Evolutionary conservation across 495 filamentous ascomycete species (phyloP).

Genomic region (Aspergillus avenaceus): DNA sequence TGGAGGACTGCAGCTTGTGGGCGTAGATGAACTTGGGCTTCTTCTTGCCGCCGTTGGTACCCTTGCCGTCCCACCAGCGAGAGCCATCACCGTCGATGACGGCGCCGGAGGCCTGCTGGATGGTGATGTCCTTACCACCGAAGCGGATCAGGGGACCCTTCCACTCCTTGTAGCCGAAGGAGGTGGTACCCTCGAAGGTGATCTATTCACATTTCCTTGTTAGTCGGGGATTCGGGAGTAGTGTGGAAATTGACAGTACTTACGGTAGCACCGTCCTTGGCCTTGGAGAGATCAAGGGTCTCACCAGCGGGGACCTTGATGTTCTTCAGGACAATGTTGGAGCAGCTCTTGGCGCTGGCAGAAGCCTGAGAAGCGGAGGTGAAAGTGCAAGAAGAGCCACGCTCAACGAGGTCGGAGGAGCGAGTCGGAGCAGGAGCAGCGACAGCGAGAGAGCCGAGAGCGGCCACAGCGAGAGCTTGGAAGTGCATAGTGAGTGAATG

Average conservation of each 20-base stretch:
- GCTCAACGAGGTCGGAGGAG: slow-evolving; percentile 23
- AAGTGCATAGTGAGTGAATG: slow-evolving; percentile 15
- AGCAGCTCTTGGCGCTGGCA: slow-evolving; percentile 45
- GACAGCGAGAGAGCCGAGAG: slow-evolving; percentile 19
- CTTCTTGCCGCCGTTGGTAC: slow-evolving; percentile 51
- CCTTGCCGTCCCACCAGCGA: slow-evolving; percentile 51
- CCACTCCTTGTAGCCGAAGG: slow-evolving; percentile 53
- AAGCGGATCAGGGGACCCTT: slow-evolving; percentile 46
- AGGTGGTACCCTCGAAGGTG: slow-evolving; percentile 48
- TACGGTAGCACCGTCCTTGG: slow-evolving; percentile 42
- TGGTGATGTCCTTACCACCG: slow-evolving; percentile 39
- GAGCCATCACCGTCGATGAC: slow-evolving; percentile 44
- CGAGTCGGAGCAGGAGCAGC: slow-evolving; percentile 26
- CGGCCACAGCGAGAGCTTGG: slow-evolving; percentile 16
- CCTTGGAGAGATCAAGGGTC: slow-evolving; percentile 47
- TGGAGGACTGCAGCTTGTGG: slow-evolving; percentile 39
- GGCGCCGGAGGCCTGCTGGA: slow-evolving; percentile 34
- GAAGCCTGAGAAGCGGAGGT: slow-evolving; percentile 38
- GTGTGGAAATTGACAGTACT: neutral
- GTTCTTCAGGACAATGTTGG: slow-evolving; percentile 44
- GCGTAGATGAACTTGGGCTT: slow-evolving; percentile 58
- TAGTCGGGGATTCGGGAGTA: too few species aligned
- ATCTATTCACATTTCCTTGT: too few species aligned
- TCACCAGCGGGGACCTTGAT: slow-evolving; percentile 50
- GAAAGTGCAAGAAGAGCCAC: slow-evolving; percentile 45